These are phyloP conservation scores for Echeveria elegans DNA, from an alignment of 164 flowering plant species.

Conservation along the genomic window DNA sequence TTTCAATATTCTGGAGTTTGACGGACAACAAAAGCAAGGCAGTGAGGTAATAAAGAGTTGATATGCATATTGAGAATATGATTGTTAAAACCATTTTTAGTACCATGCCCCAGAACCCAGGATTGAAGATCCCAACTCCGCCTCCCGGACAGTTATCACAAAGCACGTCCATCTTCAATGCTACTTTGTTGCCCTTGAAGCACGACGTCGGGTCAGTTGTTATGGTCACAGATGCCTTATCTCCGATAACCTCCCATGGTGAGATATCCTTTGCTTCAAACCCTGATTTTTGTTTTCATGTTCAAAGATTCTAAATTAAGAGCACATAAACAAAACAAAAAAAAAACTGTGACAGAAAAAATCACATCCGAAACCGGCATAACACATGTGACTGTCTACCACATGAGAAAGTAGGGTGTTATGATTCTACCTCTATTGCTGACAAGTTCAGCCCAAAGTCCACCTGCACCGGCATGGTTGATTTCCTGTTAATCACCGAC, in stretches of 20 bases:
- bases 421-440: conserved; percentile 1
- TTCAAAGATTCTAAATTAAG: not conserved
- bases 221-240: not conserved
- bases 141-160: not conserved
- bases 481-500: not conserved
- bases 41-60: too few species aligned
- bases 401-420: not conserved
- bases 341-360: not conserved
- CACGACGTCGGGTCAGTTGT: conserved; percentile 55
- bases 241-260: conserved; percentile 1
- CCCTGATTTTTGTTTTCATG: not conserved
- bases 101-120: conserved; percentile 9
- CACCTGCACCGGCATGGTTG: conserved; percentile 7
- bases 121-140: conserved; percentile 7
- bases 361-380: not conserved
- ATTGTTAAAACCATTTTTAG: not conserved
- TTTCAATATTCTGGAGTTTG: conserved; percentile 59
- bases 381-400: not conserved
- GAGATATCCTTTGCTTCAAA: conserved; percentile 1
- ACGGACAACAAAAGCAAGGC: too few species aligned
- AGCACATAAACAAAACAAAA: not conserved
- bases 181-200: conserved; percentile 70
- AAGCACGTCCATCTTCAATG: conserved; percentile 27
- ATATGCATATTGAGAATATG: too few species aligned
- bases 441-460: conserved; percentile 8